Conservation (phyloP, 148 eudicot genomes). For the Fallopia convolvulus region DNA sequence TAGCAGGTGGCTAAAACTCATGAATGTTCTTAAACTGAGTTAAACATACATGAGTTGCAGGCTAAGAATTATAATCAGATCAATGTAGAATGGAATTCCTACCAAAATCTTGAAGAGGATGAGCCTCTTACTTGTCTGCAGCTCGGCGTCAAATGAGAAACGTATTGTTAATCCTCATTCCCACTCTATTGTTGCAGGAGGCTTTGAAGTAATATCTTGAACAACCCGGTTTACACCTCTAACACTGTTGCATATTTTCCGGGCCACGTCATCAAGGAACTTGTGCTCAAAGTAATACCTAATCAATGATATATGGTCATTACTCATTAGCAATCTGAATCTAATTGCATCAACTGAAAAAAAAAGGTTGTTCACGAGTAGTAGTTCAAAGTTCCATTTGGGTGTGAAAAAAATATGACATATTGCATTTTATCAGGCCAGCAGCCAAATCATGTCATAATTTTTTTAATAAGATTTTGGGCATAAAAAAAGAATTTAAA, state of each 20-base stretch:
- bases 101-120: not conserved
- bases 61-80: not conserved
- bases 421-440: not conserved
- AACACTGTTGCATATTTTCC: constrained; percentile 78
- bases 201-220: constrained; percentile 89
- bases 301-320: constrained; percentile 5
- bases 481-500: no score
- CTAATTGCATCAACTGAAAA: not conserved
- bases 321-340: not conserved
- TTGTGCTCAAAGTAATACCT: constrained; percentile 81
- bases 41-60: not conserved
- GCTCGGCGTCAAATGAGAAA: constrained; percentile 11
- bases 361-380: not conserved
- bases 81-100: not conserved
- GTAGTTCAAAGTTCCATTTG: not conserved
- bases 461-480: no score
- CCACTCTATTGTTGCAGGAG: constrained; percentile 96
- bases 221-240: constrained; percentile 82
- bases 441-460: not conserved
- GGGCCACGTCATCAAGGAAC: constrained; percentile 64
- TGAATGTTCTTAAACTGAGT: no score
- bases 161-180: constrained; percentile 31
- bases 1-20: not conserved
- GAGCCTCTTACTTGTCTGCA: not conserved
- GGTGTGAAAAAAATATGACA: not conserved